A percentile compares a stretch with the other conserved stretches of the same genome.
Evolutionary conservation across 2,329 filamentous ascomycete species (phyloP).

Genomic region (Fusarium sp.): DNA sequence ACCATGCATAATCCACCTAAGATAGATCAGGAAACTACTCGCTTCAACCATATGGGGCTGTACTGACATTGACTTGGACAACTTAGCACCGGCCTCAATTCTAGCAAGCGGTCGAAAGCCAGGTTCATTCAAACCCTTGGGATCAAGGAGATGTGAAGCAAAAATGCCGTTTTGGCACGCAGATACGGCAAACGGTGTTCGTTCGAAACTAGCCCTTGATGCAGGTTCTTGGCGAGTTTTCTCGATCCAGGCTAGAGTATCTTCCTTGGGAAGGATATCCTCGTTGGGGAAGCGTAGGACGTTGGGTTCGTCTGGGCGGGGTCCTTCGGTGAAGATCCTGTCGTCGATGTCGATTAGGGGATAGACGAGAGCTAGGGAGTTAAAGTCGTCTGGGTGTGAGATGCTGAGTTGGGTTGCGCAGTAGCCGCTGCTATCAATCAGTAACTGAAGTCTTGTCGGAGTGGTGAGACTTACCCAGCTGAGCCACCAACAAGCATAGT

Average conservation of each 20-base stretch:
- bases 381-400: constrained; percentile 40
- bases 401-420: constrained; percentile 36
- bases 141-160: constrained; percentile 29
- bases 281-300: constrained; percentile 13
- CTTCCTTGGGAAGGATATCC: constrained; percentile 28
- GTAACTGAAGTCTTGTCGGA: no score
- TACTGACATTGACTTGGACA: constrained; percentile 36
- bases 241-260: constrained; percentile 35
- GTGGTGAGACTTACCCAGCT: constrained; percentile 35
- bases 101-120: constrained; percentile 34
- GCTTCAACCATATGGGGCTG: rapidly evolving
- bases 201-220: constrained; percentile 28
- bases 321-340: constrained; percentile 21
- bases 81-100: constrained; percentile 19
- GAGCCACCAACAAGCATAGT: constrained; percentile 34
- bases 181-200: constrained; percentile 17
- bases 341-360: constrained; percentile 42
- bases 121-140: not conserved
- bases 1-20: constrained; percentile 41
- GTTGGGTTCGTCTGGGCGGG: constrained; percentile 13
- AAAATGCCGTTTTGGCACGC: constrained; percentile 31
- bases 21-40: no score
- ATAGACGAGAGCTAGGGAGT: constrained; percentile 33
- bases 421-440: constrained; percentile 33
- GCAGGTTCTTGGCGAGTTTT: not conserved